Conservation (phyloP, 2,329 filamentous ascomycete species). For the Fusarium paranaense region DNA sequence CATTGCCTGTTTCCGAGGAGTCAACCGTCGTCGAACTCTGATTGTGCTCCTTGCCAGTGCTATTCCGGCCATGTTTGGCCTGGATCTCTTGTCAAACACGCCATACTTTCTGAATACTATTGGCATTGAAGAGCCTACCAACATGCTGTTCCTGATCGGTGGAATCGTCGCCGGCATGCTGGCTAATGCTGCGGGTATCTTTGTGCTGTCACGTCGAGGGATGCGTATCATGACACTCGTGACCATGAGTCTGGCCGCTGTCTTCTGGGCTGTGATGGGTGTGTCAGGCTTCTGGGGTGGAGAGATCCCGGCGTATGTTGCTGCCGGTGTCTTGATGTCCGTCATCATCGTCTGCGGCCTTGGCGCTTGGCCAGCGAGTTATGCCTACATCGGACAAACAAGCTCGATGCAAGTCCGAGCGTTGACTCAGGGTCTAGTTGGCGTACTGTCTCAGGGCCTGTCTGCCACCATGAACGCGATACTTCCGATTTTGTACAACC, state of each 20-base stretch:
- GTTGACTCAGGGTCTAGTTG: slow-evolving; percentile 51
- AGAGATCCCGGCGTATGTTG: background rate
- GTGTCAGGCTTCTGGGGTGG: slow-evolving; percentile 1
- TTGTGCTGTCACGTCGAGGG: background rate
- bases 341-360: slow-evolving; percentile 51
- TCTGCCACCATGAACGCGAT: slow-evolving; percentile 43
- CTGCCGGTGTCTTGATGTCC: slow-evolving; percentile 50
- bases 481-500: slow-evolving; percentile 41
- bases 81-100: background rate
- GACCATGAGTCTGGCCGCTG: background rate
- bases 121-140: background rate
- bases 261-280: background rate
- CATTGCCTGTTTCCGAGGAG: background rate
- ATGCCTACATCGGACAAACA: slow-evolving; percentile 48
- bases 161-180: background rate
- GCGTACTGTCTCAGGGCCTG: slow-evolving; percentile 52
- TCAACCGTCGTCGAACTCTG: background rate
- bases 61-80: background rate
- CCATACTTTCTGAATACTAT: background rate
- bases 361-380: slow-evolving; percentile 54
- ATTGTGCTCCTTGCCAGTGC: background rate
- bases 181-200: background rate
- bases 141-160: background rate
- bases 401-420: slow-evolving; percentile 25
- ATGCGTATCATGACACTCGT: background rate